phyloP scores from a whole-genome alignment of 225 moss, liverwort and hornwort species.

The Pleurozium schreberi region DNA sequence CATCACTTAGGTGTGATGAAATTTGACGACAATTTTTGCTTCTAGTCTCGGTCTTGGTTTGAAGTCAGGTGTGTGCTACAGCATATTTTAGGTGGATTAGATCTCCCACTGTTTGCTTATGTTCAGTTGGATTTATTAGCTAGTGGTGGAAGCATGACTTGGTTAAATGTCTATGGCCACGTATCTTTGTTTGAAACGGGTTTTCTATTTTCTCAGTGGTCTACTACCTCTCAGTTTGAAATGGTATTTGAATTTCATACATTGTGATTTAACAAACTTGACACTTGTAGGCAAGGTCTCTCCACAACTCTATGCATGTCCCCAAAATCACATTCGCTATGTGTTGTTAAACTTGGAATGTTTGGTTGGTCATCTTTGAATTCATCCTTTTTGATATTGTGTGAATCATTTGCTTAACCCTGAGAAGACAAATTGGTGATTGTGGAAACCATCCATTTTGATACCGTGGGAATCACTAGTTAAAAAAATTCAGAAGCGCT shows the following conservation, averaged over 20 bases:
- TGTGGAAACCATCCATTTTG: too few relatives aligned
- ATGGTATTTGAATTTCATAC: too few relatives aligned
- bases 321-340: too few relatives aligned
- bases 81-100: not conserved
- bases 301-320: not conserved
- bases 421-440: too few relatives aligned
- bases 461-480: too few relatives aligned
- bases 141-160: not conserved
- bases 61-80: not conserved
- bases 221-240: not conserved
- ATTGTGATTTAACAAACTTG: not conserved
- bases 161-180: not conserved
- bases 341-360: too few relatives aligned
- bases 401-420: not conserved
- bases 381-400: not conserved
- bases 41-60: not conserved
- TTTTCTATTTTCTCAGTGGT: too few relatives aligned
- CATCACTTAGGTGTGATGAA: not conserved
- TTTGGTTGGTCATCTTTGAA: not conserved
- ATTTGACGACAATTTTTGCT: constrained; percentile 7
- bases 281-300: not conserved
- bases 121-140: not conserved
- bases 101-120: not conserved
- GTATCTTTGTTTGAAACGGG: not conserved
- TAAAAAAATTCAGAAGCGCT: too few relatives aligned